phyloP scores from a whole-genome alignment of 2,329 filamentous ascomycete genomes.

The Claviceps sp. region DNA sequence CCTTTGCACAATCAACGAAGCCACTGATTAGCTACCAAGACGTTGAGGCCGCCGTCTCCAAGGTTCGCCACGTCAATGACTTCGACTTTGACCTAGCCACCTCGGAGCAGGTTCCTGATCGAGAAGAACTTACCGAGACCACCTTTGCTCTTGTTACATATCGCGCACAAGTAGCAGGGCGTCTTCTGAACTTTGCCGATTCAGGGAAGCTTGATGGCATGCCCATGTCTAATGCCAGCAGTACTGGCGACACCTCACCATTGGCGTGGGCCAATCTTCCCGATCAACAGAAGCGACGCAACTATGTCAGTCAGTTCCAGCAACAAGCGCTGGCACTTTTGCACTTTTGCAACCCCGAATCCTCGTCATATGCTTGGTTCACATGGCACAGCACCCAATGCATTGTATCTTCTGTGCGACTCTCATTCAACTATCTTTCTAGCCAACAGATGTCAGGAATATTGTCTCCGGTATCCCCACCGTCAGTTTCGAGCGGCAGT shows the following conservation, averaged over 20 bases:
- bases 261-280: background rate
- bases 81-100: conserved; percentile 5
- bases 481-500: background rate
- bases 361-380: conserved; percentile 7
- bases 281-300: background rate
- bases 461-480: background rate
- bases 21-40: conserved; percentile 5
- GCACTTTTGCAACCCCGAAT: conserved; percentile 7
- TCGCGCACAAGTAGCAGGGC: conserved; percentile 2
- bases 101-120: background rate
- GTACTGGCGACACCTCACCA: background rate
- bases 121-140: conserved; percentile 8
- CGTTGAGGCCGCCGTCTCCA: background rate
- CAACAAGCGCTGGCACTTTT: conserved; percentile 3
- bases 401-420: conserved; percentile 5
- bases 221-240: no score
- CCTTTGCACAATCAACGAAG: conserved; percentile 3
- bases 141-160: conserved; percentile 7
- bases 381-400: conserved; percentile 9
- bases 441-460: background rate
- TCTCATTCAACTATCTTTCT: conserved; percentile 1
- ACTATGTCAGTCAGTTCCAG: conserved; percentile 4
- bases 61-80: conserved; percentile 6
- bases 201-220: background rate
- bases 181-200: conserved; percentile 1